Evolutionary conservation across 805 yeast species (phyloP).

Genomic region (Phaffomyces antillensis): DNA sequence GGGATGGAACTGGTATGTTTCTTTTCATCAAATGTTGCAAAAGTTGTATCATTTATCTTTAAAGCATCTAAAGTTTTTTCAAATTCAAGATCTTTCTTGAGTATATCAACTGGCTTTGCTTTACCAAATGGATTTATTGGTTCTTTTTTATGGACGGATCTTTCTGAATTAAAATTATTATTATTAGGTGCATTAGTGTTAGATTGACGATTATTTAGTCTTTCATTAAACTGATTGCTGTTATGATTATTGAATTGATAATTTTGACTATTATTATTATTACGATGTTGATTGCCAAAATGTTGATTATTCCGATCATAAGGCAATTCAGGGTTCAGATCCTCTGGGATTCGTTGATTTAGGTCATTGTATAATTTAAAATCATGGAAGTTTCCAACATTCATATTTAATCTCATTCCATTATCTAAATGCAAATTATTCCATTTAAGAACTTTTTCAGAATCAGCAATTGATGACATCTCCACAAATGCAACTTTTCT

Average conservation of each 20-base stretch:
- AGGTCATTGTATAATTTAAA: slow-evolving; percentile 18
- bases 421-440: slow-evolving; percentile 44
- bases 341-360: slow-evolving; percentile 16
- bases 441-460: slow-evolving; percentile 57
- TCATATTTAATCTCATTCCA: slow-evolving; percentile 26
- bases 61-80: slow-evolving; percentile 40
- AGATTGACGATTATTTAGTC: too few relatives aligned
- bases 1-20: not conserved
- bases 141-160: slow-evolving; percentile 21
- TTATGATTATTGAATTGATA: not conserved
- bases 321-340: slow-evolving; percentile 19
- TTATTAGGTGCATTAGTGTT: not conserved
- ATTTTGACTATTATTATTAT: too few relatives aligned
- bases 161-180: not conserved
- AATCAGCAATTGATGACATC: slow-evolving; percentile 40
- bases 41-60: slow-evolving; percentile 39
- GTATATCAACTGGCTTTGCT: slow-evolving; percentile 80
- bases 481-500: slow-evolving; percentile 62
- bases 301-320: not conserved
- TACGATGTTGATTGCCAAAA: not conserved
- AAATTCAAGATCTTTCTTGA: slow-evolving; percentile 55
- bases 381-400: slow-evolving; percentile 21
- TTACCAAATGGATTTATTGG: slow-evolving; percentile 66
- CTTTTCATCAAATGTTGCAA: slow-evolving; percentile 18
- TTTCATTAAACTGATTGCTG: not conserved